Conservation (phyloP, 108 stramenopile species). For the Fragilaria crotonensis region DNA sequence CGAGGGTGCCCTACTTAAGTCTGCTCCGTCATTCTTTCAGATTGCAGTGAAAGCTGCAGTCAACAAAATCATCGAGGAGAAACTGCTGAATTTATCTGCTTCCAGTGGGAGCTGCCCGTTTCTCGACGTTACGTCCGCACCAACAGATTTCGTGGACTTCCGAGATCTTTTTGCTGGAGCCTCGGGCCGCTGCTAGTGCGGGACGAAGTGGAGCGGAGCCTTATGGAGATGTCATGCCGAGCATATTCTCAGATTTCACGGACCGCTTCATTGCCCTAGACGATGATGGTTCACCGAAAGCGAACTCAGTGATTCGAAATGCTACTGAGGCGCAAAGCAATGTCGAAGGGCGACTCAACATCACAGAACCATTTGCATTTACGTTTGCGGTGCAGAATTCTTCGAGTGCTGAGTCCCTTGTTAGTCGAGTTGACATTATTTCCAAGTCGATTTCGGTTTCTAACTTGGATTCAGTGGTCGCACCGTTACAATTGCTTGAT, state of each 20-base stretch:
- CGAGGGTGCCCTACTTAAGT: conserved; percentile 15
- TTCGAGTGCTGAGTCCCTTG: neutral
- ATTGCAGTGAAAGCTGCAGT: conserved; percentile 24
- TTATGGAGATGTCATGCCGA: conserved; percentile 48
- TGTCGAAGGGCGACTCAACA: conserved; percentile 14
- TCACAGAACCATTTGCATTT: neutral
- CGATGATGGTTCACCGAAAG: conserved; percentile 13
- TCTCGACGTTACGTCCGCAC: conserved; percentile 1
- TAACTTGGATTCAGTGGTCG: conserved; percentile 1
- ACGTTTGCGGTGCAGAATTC: neutral
- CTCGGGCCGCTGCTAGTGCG: conserved; percentile 15
- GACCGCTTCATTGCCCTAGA: conserved; percentile 22
- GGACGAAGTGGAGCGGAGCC: conserved; percentile 22
- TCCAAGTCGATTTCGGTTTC: neutral
- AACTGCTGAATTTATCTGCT: conserved; percentile 2
- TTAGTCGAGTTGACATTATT: neutral
- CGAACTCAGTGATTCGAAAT: conserved; percentile 13
- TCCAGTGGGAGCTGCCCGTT: conserved; percentile 8
- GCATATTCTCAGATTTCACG: conserved; percentile 22
- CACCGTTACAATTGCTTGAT: neutral
- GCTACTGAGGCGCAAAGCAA: conserved; percentile 15
- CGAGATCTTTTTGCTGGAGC: conserved; percentile 44
- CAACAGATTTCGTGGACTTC: conserved; percentile 40
- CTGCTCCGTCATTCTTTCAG: conserved; percentile 8
- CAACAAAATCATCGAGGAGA: conserved; percentile 3